Percentiles rank a stretch among this genome's conserved stretches.
Conservation (phyloP, 2,329 filamentous ascomycete genomes). For the Meredithiella fracta region DNA sequence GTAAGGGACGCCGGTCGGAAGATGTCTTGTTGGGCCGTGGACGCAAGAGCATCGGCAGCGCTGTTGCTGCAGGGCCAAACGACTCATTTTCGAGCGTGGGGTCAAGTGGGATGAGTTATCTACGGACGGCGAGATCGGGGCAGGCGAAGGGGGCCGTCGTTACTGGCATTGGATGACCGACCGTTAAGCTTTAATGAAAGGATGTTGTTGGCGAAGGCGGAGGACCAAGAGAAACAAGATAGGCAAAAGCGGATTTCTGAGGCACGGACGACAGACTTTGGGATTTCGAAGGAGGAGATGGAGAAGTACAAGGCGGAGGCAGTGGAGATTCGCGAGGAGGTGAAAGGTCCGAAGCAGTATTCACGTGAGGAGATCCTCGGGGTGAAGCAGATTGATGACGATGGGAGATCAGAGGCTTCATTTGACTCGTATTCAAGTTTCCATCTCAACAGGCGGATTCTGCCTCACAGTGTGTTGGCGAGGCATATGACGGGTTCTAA, state of each 20-base stretch:
- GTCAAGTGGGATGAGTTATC: conserved; percentile 2
- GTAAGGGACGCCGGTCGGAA: conserved; percentile 9
- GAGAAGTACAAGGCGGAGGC: conserved; percentile 43
- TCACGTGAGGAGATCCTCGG: conserved; percentile 47
- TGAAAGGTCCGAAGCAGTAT: conserved; percentile 34
- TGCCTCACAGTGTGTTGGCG: conserved; percentile 66
- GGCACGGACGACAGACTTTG: conserved; percentile 39
- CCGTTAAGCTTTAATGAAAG: conserved; percentile 65
- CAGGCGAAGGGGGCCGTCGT: conserved; percentile 1
- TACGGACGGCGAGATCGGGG: conserved; percentile 8
- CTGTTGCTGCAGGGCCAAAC: background rate
- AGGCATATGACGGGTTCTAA: conserved; percentile 66
- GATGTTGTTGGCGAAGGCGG: conserved; percentile 50
- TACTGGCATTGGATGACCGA: conserved; percentile 17
- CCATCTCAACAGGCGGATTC: conserved; percentile 66
- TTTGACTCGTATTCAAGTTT: conserved; percentile 79
- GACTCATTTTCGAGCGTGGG: conserved; percentile 7
- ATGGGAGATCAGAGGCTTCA: conserved; percentile 33
- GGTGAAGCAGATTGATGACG: conserved; percentile 21
- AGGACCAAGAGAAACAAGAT: conserved; percentile 36
- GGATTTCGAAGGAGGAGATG: conserved; percentile 40
- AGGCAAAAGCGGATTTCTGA: conserved; percentile 35
- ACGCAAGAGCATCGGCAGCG: conserved; percentile 1
- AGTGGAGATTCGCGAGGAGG: conserved; percentile 34
- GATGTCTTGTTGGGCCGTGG: conserved; percentile 10